A percentile compares a stretch with the other conserved stretches of the same genome.
These are phyloP conservation scores for Carallia pectinifolia DNA, from an alignment of 345 rosid species.

Conservation along the genomic window DNA sequence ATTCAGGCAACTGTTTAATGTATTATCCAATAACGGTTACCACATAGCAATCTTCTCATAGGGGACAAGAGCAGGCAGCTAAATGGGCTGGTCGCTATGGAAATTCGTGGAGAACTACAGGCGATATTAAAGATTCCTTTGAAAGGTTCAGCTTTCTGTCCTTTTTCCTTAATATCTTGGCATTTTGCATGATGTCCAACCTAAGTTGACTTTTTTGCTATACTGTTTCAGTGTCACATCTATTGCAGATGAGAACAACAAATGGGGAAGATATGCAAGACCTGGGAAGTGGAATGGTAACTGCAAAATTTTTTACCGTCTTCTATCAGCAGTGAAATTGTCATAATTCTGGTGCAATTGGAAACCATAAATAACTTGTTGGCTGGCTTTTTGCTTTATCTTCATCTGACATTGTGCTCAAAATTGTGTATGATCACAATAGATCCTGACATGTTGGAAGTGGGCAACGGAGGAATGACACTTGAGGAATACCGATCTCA, in stretches of 20 bases:
- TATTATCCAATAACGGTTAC: background rate
- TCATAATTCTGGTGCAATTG: too few relatives aligned
- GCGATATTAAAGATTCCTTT: slow-evolving; percentile 26
- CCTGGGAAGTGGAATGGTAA: slow-evolving; percentile 34
- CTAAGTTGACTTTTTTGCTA: background rate
- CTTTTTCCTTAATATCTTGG: background rate
- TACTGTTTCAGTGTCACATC: slow-evolving; percentile 13
- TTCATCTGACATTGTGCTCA: background rate
- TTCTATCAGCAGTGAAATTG: background rate
- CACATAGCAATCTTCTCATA: background rate
- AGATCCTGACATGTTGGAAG: slow-evolving; percentile 38
- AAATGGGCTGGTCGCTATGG: slow-evolving; percentile 26
- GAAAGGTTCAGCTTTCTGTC: slow-evolving; percentile 6
- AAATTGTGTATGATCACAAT: slow-evolving; percentile 1
- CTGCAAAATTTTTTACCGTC: background rate
- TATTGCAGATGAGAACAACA: slow-evolving; percentile 22
- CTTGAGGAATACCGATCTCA: slow-evolving; percentile 29
- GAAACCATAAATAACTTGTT: background rate
- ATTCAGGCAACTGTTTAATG: background rate
- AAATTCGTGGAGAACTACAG: slow-evolving; percentile 33
- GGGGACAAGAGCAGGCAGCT: slow-evolving; percentile 29
- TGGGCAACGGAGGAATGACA: slow-evolving; percentile 30
- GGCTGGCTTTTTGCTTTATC: background rate
- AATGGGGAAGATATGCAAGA: slow-evolving; percentile 26
- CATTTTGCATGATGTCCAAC: background rate